phyloP scores from a whole-genome alignment of 2,329 filamentous ascomycete genomes.

The Mollisiaceae sp. region DNA sequence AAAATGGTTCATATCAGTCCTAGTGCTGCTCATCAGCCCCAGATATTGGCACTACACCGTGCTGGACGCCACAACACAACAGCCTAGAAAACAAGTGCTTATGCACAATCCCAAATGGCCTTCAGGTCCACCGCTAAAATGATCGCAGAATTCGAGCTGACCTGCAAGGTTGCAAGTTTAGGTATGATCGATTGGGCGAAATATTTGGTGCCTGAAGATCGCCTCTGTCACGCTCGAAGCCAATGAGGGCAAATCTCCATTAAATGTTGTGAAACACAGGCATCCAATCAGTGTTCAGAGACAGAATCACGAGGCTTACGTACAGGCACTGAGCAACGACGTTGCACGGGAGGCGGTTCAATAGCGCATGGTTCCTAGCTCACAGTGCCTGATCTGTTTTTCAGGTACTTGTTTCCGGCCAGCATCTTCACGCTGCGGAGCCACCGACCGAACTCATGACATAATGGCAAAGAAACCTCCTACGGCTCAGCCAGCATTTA shows the following conservation, averaged over 20 bases:
- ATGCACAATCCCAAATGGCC: too few species aligned
- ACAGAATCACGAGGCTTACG: not conserved
- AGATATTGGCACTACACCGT: not conserved
- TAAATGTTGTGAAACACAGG: too few species aligned
- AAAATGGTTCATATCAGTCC: not conserved
- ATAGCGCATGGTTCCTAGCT: not conserved
- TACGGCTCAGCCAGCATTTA: not conserved
- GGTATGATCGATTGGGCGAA: too few species aligned
- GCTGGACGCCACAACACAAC: too few species aligned
- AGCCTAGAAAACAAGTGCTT: too few species aligned
- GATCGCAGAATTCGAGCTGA: too few species aligned
- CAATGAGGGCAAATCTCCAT: not conserved
- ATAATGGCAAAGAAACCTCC: not conserved
- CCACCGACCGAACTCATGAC: not conserved
- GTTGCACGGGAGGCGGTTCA: too few species aligned
- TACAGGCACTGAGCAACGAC: not conserved
- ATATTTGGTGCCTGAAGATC: not conserved
- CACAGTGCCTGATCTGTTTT: not conserved
- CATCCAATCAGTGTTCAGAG: not conserved
- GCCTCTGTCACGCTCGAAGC: not conserved
- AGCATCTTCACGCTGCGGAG: not conserved
- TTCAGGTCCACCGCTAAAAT: too few species aligned
- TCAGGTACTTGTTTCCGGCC: not conserved
- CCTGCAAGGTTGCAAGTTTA: too few species aligned
- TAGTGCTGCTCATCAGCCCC: not conserved